Percentiles rank a stretch among this genome's conserved stretches.
Evolutionary conservation across 106 monocot genomes (phyloP).

Genomic region (Dioscorea alata): DNA sequence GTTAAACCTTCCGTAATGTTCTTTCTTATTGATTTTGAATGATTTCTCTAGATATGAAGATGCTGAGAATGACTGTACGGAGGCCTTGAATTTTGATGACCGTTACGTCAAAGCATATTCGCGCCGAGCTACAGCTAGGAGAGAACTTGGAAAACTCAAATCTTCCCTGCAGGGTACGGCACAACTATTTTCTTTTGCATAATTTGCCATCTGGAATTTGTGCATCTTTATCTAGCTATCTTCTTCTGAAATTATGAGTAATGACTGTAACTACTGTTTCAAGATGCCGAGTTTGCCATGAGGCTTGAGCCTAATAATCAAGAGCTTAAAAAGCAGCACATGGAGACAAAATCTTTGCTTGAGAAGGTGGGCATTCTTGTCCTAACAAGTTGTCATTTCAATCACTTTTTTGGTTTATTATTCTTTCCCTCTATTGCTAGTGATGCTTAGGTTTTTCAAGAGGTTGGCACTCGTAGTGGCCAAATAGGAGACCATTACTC

Average conservation of each 20-base stretch:
- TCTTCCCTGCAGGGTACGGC: constrained; percentile 71
- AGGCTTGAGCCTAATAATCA: constrained; percentile 94
- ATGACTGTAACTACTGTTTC: constrained; percentile 12
- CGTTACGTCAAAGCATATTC: constrained; percentile 98
- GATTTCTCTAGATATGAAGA: constrained; percentile 61
- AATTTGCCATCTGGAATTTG: background rate
- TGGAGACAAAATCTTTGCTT: constrained; percentile 66
- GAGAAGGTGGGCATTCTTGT: constrained; percentile 40
- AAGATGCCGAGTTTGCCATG: constrained; percentile 90
- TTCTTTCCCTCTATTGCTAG: background rate
- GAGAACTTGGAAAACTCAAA: constrained; percentile 83
- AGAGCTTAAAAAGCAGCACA: constrained; percentile 75
- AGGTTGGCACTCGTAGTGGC: too few relatives aligned
- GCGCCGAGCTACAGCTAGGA: constrained; percentile 88
- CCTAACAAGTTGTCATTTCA: background rate
- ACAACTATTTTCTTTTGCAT: background rate
- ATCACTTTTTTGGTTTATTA: background rate
- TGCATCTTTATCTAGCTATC: too few relatives aligned
- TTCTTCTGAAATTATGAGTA: too few relatives aligned
- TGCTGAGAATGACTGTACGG: constrained; percentile 88
- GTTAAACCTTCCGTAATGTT: too few relatives aligned
- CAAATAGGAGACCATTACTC: too few relatives aligned
- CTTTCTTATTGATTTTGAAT: too few relatives aligned
- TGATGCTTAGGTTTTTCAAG: background rate
- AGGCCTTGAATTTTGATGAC: constrained; percentile 91